Evolutionary conservation across 148 eudicot species (phyloP).

Genomic region (Nepenthes mirabilis): DNA sequence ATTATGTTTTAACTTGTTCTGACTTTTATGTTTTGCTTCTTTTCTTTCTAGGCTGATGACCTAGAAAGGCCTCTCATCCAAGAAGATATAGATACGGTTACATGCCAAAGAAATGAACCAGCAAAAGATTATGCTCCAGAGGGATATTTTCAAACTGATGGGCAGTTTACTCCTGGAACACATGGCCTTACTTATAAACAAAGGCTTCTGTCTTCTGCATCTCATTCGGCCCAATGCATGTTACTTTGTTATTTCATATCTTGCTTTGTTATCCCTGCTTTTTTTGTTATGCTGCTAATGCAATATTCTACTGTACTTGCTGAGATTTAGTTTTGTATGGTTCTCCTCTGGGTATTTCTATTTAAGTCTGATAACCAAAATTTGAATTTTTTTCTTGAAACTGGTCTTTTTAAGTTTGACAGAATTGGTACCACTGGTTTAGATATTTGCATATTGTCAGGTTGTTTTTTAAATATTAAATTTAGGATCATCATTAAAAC

Average conservation of each 20-base stretch:
- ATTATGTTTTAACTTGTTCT: constrained; percentile 2
- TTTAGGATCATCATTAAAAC: too few relatives aligned
- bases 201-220: constrained; percentile 25
- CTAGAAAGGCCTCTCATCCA: constrained; percentile 76
- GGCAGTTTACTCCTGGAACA: constrained; percentile 23
- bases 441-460: too few relatives aligned
- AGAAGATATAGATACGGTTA: constrained; percentile 31
- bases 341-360: background rate
- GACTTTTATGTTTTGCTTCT: constrained; percentile 2
- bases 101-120: constrained; percentile 30
- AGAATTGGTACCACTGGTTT: too few relatives aligned
- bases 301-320: background rate
- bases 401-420: too few relatives aligned
- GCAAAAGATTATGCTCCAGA: constrained; percentile 20
- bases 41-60: constrained; percentile 51
- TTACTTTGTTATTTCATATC: constrained; percentile 4
- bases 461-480: too few relatives aligned
- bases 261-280: background rate
- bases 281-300: background rate
- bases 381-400: too few relatives aligned
- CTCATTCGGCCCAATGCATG: constrained; percentile 54
- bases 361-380: background rate
- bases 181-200: constrained; percentile 36
- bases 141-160: constrained; percentile 24
- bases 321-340: too few relatives aligned